Base-by-base conservation (phyloP, 176 grass and related monocot genomes). In the Triticum urartu region DNA sequence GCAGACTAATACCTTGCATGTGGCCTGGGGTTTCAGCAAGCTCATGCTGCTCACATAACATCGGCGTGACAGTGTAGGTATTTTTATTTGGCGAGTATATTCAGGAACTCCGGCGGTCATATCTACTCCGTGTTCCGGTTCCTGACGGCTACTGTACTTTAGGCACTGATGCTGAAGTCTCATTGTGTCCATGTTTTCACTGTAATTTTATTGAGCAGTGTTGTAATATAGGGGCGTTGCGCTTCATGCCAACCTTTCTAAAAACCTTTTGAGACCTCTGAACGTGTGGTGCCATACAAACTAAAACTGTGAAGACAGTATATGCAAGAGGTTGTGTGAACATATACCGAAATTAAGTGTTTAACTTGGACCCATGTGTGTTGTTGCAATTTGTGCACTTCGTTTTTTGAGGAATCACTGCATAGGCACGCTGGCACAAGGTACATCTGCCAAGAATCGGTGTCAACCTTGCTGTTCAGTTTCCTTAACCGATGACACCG, bases 221-320 rank as follows among this genome's bases (percentile, higher is more conserved):
- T 77, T 89, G 78, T 91, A 91, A 84, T 50, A 81, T 85, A 81
- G 81, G 74, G 28, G 89, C 54, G 85, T 85, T 88, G 85, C 63
- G 81, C 81, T 91, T 15, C 69, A 68, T 84, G 85, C 89, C 85
- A 58, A 88, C 89, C 89, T 84, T 80, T 18, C 42, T 32, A 30
- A 58, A 59, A 48, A 84, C 42, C 45, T 39, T 69, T 36, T 50
- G 82, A 67, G 84, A 79, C 50, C 54, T 20, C 52, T 52, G 48
- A 18, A 64, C 61, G 26, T 63, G 48, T 9, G 28, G 35, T 17
- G 47, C 56, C 24, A 66, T 74, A 79, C 6, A 89, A 45, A 74
- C 71, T 4, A 26, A 52, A 89, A 40, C 52, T 81, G 76, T 85
- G 61, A 56, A 79, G 76, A 72, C 59, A 72, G 56, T 54, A 76